Evolutionary conservation across 177 flowering plant genomes (phyloP).

Genomic region (Vitis hybrid): DNA sequence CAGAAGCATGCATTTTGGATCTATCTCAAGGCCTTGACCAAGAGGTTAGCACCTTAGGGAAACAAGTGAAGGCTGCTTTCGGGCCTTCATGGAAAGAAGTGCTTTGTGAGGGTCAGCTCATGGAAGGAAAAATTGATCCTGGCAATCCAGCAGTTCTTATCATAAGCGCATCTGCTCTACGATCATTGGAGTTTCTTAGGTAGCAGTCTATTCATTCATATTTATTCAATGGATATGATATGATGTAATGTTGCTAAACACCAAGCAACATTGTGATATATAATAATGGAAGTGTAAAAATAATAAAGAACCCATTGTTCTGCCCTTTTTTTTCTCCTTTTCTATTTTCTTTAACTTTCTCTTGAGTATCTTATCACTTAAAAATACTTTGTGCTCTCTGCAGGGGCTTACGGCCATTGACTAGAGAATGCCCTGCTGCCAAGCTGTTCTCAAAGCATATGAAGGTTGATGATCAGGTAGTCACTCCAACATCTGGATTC

Average conservation of each 20-base stretch:
- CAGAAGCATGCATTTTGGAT: constrained; percentile 64
- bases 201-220: constrained; percentile 9
- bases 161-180: constrained; percentile 69
- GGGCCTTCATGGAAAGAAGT: constrained; percentile 68
- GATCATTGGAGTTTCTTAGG: constrained; percentile 84
- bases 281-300: too few species aligned
- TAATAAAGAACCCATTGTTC: too few species aligned
- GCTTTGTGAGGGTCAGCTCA: constrained; percentile 50
- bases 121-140: constrained; percentile 62
- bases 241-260: background rate
- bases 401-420: constrained; percentile 73
- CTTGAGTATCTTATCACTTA: background rate
- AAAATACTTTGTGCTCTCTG: background rate
- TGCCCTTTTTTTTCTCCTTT: background rate
- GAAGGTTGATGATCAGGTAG: constrained; percentile 93
- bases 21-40: constrained; percentile 38
- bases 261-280: too few species aligned
- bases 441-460: constrained; percentile 94
- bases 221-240: background rate
- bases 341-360: background rate
- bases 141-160: constrained; percentile 82
- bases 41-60: constrained; percentile 47
- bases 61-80: constrained; percentile 62
- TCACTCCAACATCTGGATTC: background rate
- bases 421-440: constrained; percentile 75